phyloP scores from a whole-genome alignment of 176 grass and related monocot species.

The Carex myosuroides region DNA sequence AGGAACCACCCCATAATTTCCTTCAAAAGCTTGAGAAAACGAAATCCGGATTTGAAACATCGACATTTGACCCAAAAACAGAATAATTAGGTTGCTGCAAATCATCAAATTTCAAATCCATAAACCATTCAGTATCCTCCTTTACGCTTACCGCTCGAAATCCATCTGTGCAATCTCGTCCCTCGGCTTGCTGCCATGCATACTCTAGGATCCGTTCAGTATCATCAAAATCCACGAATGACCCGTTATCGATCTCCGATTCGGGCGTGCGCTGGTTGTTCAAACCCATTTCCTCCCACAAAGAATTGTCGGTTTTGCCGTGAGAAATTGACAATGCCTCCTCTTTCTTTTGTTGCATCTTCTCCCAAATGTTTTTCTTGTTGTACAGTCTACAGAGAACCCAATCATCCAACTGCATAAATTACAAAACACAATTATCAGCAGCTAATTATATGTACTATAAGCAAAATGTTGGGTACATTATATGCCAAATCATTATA shows the following conservation, averaged over 20 bases:
- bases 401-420: constrained; percentile 71
- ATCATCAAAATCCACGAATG: constrained; percentile 29
- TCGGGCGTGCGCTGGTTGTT: constrained; percentile 45
- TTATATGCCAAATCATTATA: background rate
- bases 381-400: constrained; percentile 69
- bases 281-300: constrained; percentile 32
- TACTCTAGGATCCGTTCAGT: background rate
- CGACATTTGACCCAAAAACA: background rate
- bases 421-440: background rate
- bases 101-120: constrained; percentile 64
- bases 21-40: constrained; percentile 15
- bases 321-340: constrained; percentile 18
- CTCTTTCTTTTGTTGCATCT: constrained; percentile 31
- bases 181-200: constrained; percentile 20
- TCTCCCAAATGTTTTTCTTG: constrained; percentile 82
- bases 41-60: constrained; percentile 19
- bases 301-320: constrained; percentile 5
- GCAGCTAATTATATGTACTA: background rate
- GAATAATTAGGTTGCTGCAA: constrained; percentile 22
- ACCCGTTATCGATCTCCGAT: constrained; percentile 63
- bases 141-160: constrained; percentile 5
- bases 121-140: constrained; percentile 44
- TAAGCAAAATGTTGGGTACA: background rate
- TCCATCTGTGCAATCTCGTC: background rate
- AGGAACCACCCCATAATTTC: background rate